A percentile compares a stretch with the other conserved stretches of the same genome.
phyloP scores from a whole-genome alignment of 106 monocot species.

The Allium fistulosum region DNA sequence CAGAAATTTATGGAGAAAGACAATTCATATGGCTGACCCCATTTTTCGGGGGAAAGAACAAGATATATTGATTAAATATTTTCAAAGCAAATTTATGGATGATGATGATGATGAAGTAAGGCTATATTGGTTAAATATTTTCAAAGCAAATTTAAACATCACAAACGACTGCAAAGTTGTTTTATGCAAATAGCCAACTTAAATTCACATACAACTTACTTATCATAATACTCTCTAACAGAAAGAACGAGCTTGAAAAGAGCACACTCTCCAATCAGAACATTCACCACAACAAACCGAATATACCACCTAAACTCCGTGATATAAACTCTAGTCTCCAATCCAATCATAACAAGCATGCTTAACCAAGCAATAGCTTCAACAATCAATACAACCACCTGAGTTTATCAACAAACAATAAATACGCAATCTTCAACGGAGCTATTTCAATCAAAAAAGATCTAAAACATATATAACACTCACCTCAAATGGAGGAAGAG shows the following conservation, averaged over 20 bases:
- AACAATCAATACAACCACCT: slow-evolving; percentile 53
- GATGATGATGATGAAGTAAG: too few species aligned
- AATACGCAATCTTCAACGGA: neutral
- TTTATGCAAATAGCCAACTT: slow-evolving; percentile 1
- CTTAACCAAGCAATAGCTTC: slow-evolving; percentile 56
- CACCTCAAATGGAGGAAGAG: slow-evolving; percentile 87
- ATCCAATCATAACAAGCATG: slow-evolving; percentile 52
- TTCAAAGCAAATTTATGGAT: neutral
- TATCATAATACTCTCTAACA: slow-evolving; percentile 45
- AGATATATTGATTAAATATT: too few species aligned
- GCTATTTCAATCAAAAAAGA: neutral
- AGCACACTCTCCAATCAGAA: slow-evolving; percentile 56
- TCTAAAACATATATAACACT: neutral
- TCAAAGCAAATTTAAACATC: neutral
- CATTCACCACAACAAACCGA: slow-evolving; percentile 70
- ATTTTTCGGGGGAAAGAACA: too few species aligned
- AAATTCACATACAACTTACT: slow-evolving; percentile 27
- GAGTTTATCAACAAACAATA: slow-evolving; percentile 6
- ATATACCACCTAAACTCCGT: slow-evolving; percentile 87
- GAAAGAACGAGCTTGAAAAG: slow-evolving; percentile 63
- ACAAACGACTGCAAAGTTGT: neutral
- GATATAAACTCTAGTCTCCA: slow-evolving; percentile 84
- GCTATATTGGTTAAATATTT: too few species aligned
- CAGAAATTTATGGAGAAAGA: too few species aligned
- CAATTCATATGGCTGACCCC: too few species aligned